Evolutionary conservation across 2,329 filamentous ascomycete genomes (phyloP), one percentile per base, ranked within the genome.

Genomic region (Endoconidiophora polonica): DNA sequence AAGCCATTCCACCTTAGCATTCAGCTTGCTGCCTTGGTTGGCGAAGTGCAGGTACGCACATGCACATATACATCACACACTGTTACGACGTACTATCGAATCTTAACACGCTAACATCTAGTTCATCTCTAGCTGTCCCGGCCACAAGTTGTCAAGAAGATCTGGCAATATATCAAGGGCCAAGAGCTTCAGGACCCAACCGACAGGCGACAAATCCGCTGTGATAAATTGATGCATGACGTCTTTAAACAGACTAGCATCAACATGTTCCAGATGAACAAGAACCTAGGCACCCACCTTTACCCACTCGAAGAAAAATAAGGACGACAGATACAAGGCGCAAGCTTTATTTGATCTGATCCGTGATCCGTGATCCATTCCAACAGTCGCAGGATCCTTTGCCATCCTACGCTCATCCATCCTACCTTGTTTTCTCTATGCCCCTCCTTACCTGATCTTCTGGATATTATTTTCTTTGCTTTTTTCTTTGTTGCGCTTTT

Each of bases 251-350:
- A 83, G 60, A 78, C 87, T 59, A 84, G 77, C 59, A 83, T 98
- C 46, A 86, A 96, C 66, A 98, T 98, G 91, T 98, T 98, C 65
- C 88, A 86, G 57, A 96, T 98, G 90, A 96, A 94, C 71, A 95
- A 95, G 70, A 77, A 94, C 14, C 77, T 96, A 9, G 86, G 85
- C 55, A 81, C 83, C 62, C 90, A 96, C 60, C 71, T 96, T 38
- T 95, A 94, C 61, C 84, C 83, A 2, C 73, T 85, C 44, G 86
- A 90, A 48, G 86, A 91, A 63, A 78, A 65, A 52, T 61, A 49
- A n/a, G 12, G 29, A 33, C 9, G 29, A 5, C 29, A 33, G 12
- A 33, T 33, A 12, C 12, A 33, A 33, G 29, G 12, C 9, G 29
- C 29, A 33, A 33, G 29, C 29, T 33, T 12, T 33, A 33, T 3